Evolutionary conservation across 2,329 filamentous ascomycete species (phyloP).

Genomic region (Fusarium sarcochroum): DNA sequence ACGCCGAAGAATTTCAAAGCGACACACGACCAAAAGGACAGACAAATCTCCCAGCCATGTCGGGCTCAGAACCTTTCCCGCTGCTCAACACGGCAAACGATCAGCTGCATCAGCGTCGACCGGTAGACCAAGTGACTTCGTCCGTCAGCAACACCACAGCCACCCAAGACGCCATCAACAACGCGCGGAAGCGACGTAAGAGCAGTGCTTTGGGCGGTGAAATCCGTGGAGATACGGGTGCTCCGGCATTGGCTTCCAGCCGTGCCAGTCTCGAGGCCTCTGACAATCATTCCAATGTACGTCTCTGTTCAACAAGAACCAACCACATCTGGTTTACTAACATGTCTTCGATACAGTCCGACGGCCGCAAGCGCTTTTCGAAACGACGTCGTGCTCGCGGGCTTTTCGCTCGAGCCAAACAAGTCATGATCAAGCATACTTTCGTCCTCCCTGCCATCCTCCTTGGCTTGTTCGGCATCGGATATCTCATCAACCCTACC

Average conservation of each 20-base stretch:
- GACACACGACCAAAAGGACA: slow-evolving; percentile 6
- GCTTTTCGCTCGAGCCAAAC: slow-evolving; percentile 62
- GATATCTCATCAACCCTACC: slow-evolving; percentile 82
- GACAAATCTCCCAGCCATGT: slow-evolving; percentile 52
- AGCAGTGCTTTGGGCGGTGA: slow-evolving; percentile 68
- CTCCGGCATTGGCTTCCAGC: slow-evolving; percentile 67
- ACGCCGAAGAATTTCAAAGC: background rate
- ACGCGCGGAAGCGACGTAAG: slow-evolving; percentile 66
- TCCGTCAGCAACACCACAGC: slow-evolving; percentile 40
- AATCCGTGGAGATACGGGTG: slow-evolving; percentile 69
- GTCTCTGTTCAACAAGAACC: slow-evolving; percentile 12
- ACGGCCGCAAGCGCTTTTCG: slow-evolving; percentile 60
- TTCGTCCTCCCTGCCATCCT: slow-evolving; percentile 78
- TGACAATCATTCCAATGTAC: slow-evolving; percentile 37
- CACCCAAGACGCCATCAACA: slow-evolving; percentile 51
- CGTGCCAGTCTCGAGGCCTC: slow-evolving; percentile 59
- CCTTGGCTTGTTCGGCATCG: slow-evolving; percentile 71
- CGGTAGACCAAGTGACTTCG: slow-evolving; percentile 50
- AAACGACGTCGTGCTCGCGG: slow-evolving; percentile 70
- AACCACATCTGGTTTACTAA: slow-evolving; percentile 20
- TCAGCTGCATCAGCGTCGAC: slow-evolving; percentile 58
- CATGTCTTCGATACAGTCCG: slow-evolving; percentile 32
- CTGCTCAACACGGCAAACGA: slow-evolving; percentile 66
- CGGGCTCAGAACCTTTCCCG: slow-evolving; percentile 68
- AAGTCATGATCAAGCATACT: slow-evolving; percentile 72